Conservation (phyloP, 192 early-diverging fungal species). For the Coemansia sp. region DNA sequence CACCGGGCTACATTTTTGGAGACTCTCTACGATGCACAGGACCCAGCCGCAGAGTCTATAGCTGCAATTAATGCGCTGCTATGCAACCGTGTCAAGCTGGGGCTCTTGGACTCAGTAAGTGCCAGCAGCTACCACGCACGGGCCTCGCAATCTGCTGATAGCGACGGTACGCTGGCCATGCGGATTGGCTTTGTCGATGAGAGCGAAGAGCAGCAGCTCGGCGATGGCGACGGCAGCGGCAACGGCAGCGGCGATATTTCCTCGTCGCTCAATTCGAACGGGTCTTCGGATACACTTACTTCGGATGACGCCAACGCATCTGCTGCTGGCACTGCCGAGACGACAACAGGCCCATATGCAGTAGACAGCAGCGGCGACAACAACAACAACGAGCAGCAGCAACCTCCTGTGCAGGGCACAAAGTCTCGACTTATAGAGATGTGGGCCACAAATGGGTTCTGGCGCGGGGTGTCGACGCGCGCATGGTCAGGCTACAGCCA, state of each 20-base stretch:
- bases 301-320: background rate
- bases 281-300: constrained; percentile 26
- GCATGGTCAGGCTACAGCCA: constrained; percentile 6
- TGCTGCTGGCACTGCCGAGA: background rate
- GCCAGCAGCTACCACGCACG: constrained; percentile 15
- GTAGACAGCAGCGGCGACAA: background rate
- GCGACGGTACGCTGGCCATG: background rate
- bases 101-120: constrained; percentile 24
- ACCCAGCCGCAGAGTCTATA: constrained; percentile 36
- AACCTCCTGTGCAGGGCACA: constrained; percentile 8
- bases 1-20: constrained; percentile 20
- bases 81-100: constrained; percentile 34
- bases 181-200: background rate
- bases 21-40: constrained; percentile 35
- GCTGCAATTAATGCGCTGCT: constrained; percentile 28
- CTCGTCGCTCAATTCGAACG: constrained; percentile 34
- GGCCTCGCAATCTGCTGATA: background rate
- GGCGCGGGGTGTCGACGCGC: constrained; percentile 32
- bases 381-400: background rate
- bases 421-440: constrained; percentile 24
- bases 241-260: constrained; percentile 14
- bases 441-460: constrained; percentile 34
- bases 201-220: background rate
- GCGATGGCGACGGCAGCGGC: background rate
- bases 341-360: background rate